Percentiles rank a stretch among this genome's conserved stretches.
phyloP scores from a whole-genome alignment of 1,284 basidiomycete genomes.

The Leccinum pachyderme region DNA sequence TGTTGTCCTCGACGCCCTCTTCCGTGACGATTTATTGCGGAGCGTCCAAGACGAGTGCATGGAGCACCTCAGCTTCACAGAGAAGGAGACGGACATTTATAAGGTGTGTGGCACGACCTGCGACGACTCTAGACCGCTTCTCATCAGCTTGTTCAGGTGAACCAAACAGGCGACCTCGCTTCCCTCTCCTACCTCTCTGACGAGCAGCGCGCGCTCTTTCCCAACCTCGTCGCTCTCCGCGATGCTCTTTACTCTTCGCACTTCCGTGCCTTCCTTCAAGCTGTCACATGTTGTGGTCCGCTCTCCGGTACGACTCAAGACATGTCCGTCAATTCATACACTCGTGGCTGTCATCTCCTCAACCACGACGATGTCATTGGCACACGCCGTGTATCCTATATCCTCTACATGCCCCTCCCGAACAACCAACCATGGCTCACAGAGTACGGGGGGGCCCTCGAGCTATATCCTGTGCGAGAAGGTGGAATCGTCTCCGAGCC shows the following conservation, averaged over 20 bases:
- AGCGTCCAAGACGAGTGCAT: constrained; percentile 82
- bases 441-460: constrained; percentile 92
- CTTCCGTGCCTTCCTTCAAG: constrained; percentile 84
- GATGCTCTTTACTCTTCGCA: constrained; percentile 88
- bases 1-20: constrained; percentile 78
- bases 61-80: constrained; percentile 85
- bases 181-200: constrained; percentile 84
- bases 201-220: constrained; percentile 75
- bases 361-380: constrained; percentile 99
- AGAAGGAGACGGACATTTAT: constrained; percentile 99
- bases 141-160: constrained; percentile 57
- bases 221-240: constrained; percentile 78
- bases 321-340: constrained; percentile 94
- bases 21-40: constrained; percentile 79
- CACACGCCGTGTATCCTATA: constrained; percentile 92
- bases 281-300: constrained; percentile 92
- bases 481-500: constrained; percentile 60
- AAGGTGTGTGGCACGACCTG: constrained; percentile 55
- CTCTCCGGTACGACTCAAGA: constrained; percentile 93
- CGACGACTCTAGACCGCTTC: neutral
- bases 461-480: constrained; percentile 79
- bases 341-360: constrained; percentile 88
- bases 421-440: constrained; percentile 64
- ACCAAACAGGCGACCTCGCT: constrained; percentile 96
- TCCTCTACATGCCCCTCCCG: constrained; percentile 95